phyloP scores from a whole-genome alignment of 345 rosid species.

The Ceriops zippeliana region DNA sequence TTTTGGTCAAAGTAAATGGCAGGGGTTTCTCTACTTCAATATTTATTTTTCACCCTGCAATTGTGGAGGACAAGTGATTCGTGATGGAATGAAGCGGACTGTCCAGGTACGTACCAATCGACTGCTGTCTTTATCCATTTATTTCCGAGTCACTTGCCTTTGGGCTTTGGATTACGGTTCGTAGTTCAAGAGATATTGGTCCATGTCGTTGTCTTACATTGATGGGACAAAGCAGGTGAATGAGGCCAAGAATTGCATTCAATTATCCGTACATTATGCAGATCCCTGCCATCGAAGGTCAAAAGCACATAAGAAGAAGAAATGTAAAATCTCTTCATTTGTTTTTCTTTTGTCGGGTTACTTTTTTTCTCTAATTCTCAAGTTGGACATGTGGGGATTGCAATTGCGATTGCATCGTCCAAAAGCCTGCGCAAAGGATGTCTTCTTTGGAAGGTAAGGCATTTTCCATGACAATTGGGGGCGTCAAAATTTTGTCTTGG shows the following conservation, averaged over 20 bases:
- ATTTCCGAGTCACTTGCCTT: not conserved
- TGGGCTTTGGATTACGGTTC: not conserved
- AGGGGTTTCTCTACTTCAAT: too few relatives aligned
- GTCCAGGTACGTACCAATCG: constrained; percentile 9
- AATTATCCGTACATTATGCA: constrained; percentile 8
- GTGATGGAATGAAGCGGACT: constrained; percentile 19
- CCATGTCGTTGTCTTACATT: not conserved
- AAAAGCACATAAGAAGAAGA: constrained; percentile 9
- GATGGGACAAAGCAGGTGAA: constrained; percentile 22
- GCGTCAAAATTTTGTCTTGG: constrained; percentile 13
- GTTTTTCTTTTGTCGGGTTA: not conserved
- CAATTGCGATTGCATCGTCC: not conserved
- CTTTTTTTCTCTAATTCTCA: constrained; percentile 3
- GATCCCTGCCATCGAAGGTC: constrained; percentile 14
- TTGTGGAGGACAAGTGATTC: not conserved
- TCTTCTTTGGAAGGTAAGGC: not conserved
- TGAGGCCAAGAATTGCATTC: constrained; percentile 1
- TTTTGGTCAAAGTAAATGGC: too few relatives aligned
- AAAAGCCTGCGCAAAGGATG: constrained; percentile 7
- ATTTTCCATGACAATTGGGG: not conserved
- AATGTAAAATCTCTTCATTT: not conserved
- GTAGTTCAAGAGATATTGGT: too few relatives aligned
- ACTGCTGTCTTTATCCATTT: not conserved
- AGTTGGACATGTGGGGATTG: constrained; percentile 8
- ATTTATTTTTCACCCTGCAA: too few relatives aligned